Base-by-base conservation (phyloP, 306 rosid genomes). In the Casuarina equisetifolia region DNA sequence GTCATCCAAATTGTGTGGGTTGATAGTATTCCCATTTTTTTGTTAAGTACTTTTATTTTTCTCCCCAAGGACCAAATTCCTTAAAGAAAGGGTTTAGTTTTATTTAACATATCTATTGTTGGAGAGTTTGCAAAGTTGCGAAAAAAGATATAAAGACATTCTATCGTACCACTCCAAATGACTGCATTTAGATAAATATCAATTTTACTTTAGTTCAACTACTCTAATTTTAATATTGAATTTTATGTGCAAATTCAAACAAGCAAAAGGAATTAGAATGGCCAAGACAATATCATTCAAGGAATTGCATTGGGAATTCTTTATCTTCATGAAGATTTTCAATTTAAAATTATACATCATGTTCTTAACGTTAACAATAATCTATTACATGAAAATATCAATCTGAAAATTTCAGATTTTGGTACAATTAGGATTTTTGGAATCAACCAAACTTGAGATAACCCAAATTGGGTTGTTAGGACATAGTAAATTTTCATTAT, bases 281-380 rank as follows among this genome's bases (percentile, higher is more conserved):
- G 93, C 3, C 17, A 4, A 79, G 71, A 40, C 81, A 87, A 2
- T 78, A 73, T 17, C 7, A 81, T 86, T 0, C 64, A 36, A 66
- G 90, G 89, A 0, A 77, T 85, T 48, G 90, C 89, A 42, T 74
- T 78, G 62, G 90, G 91, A 12, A 43, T 89, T 7, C 62, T 73
- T 25, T 89, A 89, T 36, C 69, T 89, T 5, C 93, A 85, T 4
- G 87, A 82, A 8, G 83, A 85, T 84, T 90, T 87, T 15, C 70
- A 89, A 2, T 76, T 87, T 3, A 84, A 46, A 85, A 50, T 89
- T 13, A 87, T 89, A 36, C 89, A 82, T 1, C 75, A 85, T 19
- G 85, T 84, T 80, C 80, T 88, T 1, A 88, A 87, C 76, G 74
- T 86, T 1, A 74, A 82, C 38, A 88, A 85, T 35, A 62, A 83